Evolutionary conservation across 2,329 filamentous ascomycete genomes (phyloP).

Genomic region (Cladophialophora carrionii): DNA sequence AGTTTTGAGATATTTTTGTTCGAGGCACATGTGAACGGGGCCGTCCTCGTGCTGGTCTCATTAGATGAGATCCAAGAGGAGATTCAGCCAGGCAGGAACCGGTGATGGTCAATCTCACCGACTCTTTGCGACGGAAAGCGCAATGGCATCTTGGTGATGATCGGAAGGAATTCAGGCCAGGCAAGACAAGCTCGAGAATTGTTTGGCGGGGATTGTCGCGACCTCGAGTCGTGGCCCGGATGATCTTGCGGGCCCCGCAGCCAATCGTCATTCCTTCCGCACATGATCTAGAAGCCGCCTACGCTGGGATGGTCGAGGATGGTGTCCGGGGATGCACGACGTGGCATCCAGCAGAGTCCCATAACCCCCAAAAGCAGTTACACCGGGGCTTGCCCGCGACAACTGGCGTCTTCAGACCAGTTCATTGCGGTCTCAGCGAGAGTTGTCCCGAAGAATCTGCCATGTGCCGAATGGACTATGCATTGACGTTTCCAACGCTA

Average conservation of each 20-base stretch:
- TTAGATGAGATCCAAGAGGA: no score
- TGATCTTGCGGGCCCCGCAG: slow-evolving; percentile 10
- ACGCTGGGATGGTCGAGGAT: no score
- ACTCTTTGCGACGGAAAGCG: slow-evolving; percentile 19
- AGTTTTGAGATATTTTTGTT: slow-evolving; percentile 4
- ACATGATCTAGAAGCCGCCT: slow-evolving; percentile 1
- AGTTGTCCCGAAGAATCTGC: neutral
- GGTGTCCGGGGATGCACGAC: neutral
- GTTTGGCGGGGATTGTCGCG: slow-evolving; percentile 17
- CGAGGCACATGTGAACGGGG: slow-evolving; percentile 5
- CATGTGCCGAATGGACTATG: neutral
- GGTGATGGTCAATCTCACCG: slow-evolving; percentile 20
- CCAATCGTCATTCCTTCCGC: slow-evolving; percentile 20
- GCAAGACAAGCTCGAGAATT: slow-evolving; percentile 3
- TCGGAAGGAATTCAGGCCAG: slow-evolving; percentile 16
- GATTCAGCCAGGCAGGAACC: neutral
- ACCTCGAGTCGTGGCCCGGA: slow-evolving; percentile 10
- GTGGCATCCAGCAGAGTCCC: neutral
- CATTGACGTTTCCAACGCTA: slow-evolving; percentile 21
- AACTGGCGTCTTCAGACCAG: neutral
- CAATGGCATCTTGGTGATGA: slow-evolving; percentile 6
- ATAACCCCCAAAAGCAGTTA: neutral
- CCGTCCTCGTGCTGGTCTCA: slow-evolving; percentile 13
- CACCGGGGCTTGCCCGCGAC: neutral
- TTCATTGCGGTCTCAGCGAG: neutral